These are phyloP conservation scores for Lasiosphaeris hirsuta DNA, from an alignment of 495 filamentous ascomycete species.

Conservation along the genomic window DNA sequence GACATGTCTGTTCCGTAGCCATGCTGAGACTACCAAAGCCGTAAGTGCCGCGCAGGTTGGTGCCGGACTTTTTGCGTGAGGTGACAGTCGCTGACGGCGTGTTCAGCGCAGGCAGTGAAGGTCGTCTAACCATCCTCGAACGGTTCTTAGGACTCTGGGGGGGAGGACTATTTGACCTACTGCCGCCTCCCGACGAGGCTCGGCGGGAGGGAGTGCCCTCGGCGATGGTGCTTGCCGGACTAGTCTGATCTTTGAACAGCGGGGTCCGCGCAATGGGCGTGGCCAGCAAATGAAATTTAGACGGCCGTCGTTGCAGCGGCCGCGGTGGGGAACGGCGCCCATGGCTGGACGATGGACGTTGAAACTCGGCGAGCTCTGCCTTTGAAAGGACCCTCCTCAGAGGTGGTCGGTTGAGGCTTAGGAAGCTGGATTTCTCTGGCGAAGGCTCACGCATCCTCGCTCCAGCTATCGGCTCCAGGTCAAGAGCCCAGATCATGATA, in stretches of 20 bases:
- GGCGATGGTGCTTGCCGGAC: conserved; percentile 26
- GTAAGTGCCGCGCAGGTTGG: conserved; percentile 25
- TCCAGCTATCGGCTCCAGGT: conserved; percentile 35
- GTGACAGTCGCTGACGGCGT: conserved; percentile 51
- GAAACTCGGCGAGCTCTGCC: conserved; percentile 74
- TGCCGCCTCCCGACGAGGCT: conserved; percentile 32
- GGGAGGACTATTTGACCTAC: conserved; percentile 44
- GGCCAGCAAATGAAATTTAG: conserved; percentile 35
- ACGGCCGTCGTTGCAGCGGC: conserved; percentile 43
- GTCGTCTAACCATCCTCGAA: conserved; percentile 42
- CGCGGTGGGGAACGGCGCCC: conserved; percentile 64
- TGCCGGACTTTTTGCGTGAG: conserved; percentile 35
- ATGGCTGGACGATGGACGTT: conserved; percentile 55
- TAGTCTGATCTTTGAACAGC: conserved; percentile 29
- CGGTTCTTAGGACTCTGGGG: conserved; percentile 41
- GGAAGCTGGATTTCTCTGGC: conserved; percentile 47
- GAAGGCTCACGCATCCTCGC: conserved; percentile 42
- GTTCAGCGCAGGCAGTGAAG: conserved; percentile 58
- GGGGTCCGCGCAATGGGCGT: conserved; percentile 34
- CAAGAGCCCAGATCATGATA: conserved; percentile 79
- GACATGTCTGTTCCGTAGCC: conserved; percentile 77
- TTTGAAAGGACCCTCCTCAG: conserved; percentile 72
- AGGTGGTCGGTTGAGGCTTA: conserved; percentile 58
- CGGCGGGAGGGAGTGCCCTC: conserved; percentile 42
- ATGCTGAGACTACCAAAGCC: conserved; percentile 65